Conservation (phyloP, 306 rosid genomes). For the Rosa lucieae region DNA sequence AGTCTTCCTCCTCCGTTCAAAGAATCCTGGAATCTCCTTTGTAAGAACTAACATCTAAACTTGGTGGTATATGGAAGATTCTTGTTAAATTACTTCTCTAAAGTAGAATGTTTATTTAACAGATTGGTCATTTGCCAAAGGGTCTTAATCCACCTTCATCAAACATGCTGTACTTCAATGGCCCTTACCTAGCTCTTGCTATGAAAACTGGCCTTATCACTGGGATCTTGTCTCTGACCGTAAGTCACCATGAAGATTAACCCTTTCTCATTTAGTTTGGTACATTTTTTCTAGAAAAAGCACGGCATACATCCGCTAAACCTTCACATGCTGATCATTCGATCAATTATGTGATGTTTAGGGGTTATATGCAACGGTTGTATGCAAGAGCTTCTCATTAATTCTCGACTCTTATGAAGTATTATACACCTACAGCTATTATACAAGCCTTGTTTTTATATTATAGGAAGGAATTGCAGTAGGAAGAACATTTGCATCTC, state of each 20-base stretch:
- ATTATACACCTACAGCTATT: not conserved
- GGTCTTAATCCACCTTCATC: constrained; percentile 90
- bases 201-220: constrained; percentile 89
- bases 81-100: not conserved
- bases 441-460: not conserved
- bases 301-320: not conserved
- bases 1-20: constrained; percentile 60
- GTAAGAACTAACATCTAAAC: constrained; percentile 41
- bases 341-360: not conserved
- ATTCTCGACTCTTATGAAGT: not conserved
- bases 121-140: constrained; percentile 86
- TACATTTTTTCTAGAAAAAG: not conserved
- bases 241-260: constrained; percentile 37
- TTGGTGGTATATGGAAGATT: not conserved
- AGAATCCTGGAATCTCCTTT: constrained; percentile 48
- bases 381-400: not conserved
- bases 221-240: constrained; percentile 92
- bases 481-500: constrained; percentile 92
- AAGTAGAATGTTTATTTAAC: not conserved
- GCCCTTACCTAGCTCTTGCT: constrained; percentile 66
- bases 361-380: not conserved
- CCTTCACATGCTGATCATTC: not conserved
- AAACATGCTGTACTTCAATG: constrained; percentile 77
- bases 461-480: constrained; percentile 97
- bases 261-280: not conserved